A percentile compares a stretch with the other conserved stretches of the same genome.
These are phyloP conservation scores for Podospora tetraspora DNA, from an alignment of 495 filamentous ascomycete genomes.

Conservation along the genomic window DNA sequence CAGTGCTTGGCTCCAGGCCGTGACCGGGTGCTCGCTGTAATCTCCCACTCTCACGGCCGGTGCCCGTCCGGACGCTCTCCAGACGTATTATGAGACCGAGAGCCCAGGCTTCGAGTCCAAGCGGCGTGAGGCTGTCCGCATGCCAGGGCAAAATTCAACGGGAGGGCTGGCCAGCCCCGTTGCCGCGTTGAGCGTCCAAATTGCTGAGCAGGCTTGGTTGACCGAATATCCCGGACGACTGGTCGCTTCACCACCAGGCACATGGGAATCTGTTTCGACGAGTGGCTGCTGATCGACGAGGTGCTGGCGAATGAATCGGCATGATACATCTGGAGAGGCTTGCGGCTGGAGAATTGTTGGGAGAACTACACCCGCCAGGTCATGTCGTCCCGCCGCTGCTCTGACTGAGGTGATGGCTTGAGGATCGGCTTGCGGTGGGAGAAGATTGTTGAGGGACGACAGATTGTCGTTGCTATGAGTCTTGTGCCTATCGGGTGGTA, in stretches of 20 bases:
- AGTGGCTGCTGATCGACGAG: neutral
- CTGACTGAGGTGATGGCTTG: neutral
- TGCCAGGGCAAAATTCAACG: neutral
- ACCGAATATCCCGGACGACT: neutral
- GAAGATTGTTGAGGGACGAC: neutral
- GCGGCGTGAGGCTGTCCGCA: neutral
- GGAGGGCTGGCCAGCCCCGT: no score
- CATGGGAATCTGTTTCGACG: neutral
- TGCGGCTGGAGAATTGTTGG: neutral
- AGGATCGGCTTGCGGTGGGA: neutral
- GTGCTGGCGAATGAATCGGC: neutral
- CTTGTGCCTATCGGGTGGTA: no score
- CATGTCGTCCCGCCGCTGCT: neutral
- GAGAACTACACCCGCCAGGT: neutral
- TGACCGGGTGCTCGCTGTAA: neutral
- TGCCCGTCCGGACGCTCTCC: neutral
- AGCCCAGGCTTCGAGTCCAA: neutral
- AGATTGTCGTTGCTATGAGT: no score
- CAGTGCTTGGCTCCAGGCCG: neutral
- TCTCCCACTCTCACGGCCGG: neutral
- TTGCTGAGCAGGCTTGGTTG: neutral
- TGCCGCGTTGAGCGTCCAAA: neutral
- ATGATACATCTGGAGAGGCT: neutral
- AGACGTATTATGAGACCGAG: neutral
- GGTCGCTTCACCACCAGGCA: neutral